phyloP scores from a whole-genome alignment of 2,329 filamentous ascomycete genomes.

The Albophoma yamanashiensis region DNA sequence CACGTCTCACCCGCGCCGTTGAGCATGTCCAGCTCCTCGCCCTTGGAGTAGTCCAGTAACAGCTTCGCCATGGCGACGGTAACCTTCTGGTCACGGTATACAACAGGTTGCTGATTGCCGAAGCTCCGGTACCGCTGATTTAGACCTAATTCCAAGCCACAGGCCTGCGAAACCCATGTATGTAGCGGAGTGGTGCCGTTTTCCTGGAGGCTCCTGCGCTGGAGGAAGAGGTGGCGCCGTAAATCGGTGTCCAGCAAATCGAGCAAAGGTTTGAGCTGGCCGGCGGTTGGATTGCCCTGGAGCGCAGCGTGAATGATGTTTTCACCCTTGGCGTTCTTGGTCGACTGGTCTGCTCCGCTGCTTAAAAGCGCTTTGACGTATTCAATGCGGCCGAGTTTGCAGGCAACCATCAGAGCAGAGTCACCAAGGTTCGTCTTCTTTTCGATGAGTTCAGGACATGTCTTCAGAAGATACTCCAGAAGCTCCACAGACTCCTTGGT shows the following conservation, averaged over 20 bases:
- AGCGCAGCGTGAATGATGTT: conserved; percentile 59
- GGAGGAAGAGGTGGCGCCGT: conserved; percentile 44
- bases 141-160: conserved; percentile 7
- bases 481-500: conserved; percentile 35
- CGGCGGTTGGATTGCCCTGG: conserved; percentile 16
- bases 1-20: conserved; percentile 56
- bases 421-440: conserved; percentile 45
- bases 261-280: conserved; percentile 36
- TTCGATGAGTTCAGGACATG: conserved; percentile 51
- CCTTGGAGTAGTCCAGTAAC: conserved; percentile 44
- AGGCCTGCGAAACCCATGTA: conserved; percentile 34
- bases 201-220: conserved; percentile 40
- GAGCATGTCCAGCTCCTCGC: conserved; percentile 44
- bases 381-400: conserved; percentile 39
- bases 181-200: conserved; percentile 55
- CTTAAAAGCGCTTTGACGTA: conserved; percentile 52
- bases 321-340: conserved; percentile 46
- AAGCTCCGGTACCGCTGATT: conserved; percentile 6
- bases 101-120: conserved; percentile 3
- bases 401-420: conserved; percentile 62
- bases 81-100: conserved; percentile 17
- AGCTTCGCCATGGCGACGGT: conserved; percentile 32
- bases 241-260: conserved; percentile 47
- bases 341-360: conserved; percentile 59
- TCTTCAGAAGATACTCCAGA: conserved; percentile 55